Evolutionary conservation across 306 rosid genomes (phyloP).

Genomic region (Vigna nakashimae): DNA sequence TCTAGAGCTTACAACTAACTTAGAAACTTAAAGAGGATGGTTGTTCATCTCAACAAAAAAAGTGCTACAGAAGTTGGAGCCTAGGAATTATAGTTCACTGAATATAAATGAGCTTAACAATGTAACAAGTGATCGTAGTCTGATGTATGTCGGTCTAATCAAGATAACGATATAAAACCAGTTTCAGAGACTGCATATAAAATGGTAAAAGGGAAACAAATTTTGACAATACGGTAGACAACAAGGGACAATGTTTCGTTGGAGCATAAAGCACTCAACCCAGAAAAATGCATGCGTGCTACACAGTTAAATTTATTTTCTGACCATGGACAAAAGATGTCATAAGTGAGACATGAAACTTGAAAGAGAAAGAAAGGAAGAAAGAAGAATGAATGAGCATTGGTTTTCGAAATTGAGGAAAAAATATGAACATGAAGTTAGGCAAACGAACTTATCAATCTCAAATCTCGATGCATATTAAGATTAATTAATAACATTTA

Average conservation of each 20-base stretch:
- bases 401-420: not conserved
- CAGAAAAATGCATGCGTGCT: slow-evolving; percentile 2
- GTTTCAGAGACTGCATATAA: slow-evolving; percentile 12
- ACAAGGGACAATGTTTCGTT: not conserved
- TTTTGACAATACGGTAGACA: not conserved
- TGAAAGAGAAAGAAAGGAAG: not conserved
- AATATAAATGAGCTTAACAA: slow-evolving; percentile 16
- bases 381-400: not conserved
- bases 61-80: slow-evolving; percentile 26
- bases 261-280: slow-evolving; percentile 9
- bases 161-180: slow-evolving; percentile 13
- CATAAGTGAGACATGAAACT: slow-evolving; percentile 18
- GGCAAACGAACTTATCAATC: not conserved
- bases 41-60: slow-evolving; percentile 26
- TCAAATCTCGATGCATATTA: not conserved
- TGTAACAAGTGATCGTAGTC: slow-evolving; percentile 1
- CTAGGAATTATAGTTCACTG: not conserved
- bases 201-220: slow-evolving; percentile 3
- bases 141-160: not conserved
- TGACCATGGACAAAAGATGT: slow-evolving; percentile 16
- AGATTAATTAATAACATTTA: not conserved
- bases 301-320: not conserved
- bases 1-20: not conserved
- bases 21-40: not conserved
- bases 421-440: not conserved